phyloP scores from a whole-genome alignment of 441 rosid genomes.

The Populus hybrid region DNA sequence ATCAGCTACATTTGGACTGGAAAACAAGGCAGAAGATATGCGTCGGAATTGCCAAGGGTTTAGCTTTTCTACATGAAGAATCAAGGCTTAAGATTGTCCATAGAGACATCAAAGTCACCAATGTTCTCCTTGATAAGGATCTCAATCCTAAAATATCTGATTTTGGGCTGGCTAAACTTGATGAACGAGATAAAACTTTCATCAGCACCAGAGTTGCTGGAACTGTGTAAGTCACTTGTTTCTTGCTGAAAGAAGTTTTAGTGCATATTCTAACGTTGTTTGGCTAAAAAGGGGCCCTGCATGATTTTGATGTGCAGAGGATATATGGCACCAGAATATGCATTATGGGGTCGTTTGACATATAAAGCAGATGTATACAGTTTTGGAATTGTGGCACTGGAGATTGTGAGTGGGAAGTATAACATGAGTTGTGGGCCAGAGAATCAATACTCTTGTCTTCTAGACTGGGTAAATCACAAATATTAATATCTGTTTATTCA shows the following conservation, averaged over 20 bases:
- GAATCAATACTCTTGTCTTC: constrained; percentile 53
- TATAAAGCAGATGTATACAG: constrained; percentile 62
- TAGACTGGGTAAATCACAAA: constrained; percentile 42
- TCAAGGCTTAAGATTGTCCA: constrained; percentile 63
- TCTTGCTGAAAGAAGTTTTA: too few relatives aligned
- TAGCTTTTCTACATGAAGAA: constrained; percentile 71
- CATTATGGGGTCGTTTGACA: constrained; percentile 56
- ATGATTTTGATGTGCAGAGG: too few relatives aligned
- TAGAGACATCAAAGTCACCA: constrained; percentile 68
- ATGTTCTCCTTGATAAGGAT: constrained; percentile 17
- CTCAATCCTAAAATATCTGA: constrained; percentile 48
- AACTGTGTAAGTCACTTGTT: too few relatives aligned
- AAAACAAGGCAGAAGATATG: constrained; percentile 53
- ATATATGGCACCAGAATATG: too few relatives aligned
- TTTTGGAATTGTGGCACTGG: constrained; percentile 35
- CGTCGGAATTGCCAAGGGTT: constrained; percentile 57
- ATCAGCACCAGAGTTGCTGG: too few relatives aligned
- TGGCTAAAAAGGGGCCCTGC: too few relatives aligned
- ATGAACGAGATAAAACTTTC: too few relatives aligned
- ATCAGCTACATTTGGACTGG: constrained; percentile 56
- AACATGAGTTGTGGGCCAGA: constrained; percentile 50
- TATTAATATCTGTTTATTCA: background rate
- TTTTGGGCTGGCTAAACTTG: too few relatives aligned
- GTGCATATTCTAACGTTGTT: too few relatives aligned
- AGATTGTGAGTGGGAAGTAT: constrained; percentile 41